phyloP scores from a whole-genome alignment of 345 rosid species.

The Gossypium ekmanianum region DNA sequence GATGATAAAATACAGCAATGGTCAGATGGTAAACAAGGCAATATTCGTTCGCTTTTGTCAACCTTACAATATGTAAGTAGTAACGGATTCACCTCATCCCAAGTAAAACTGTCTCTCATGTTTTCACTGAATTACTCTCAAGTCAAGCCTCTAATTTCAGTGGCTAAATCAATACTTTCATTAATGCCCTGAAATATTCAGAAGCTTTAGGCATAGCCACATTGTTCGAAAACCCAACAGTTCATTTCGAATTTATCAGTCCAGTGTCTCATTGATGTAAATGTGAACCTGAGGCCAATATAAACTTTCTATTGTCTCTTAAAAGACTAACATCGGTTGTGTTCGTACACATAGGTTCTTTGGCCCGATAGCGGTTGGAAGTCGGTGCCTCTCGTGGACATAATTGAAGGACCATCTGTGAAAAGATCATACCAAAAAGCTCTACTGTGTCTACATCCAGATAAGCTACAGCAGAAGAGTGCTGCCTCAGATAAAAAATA shows the following conservation, averaged over 20 bases:
- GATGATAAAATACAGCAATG: constrained; percentile 65
- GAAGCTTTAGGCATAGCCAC: not conserved
- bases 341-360: constrained; percentile 51
- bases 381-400: constrained; percentile 75
- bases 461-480: constrained; percentile 87
- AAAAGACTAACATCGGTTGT: not conserved
- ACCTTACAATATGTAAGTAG: constrained; percentile 82
- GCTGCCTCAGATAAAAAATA: constrained; percentile 65
- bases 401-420: constrained; percentile 82
- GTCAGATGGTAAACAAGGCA: constrained; percentile 80
- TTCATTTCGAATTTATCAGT: not conserved
- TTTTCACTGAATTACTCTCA: too few relatives aligned
- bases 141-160: too few relatives aligned
- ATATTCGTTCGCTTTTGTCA: constrained; percentile 87
- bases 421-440: constrained; percentile 86
- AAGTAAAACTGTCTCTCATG: not conserved
- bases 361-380: constrained; percentile 93
- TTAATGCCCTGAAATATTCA: not conserved
- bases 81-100: not conserved
- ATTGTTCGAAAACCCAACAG: not conserved
- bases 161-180: too few relatives aligned
- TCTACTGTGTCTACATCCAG: constrained; percentile 84
- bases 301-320: not conserved
- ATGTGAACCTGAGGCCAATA: not conserved
- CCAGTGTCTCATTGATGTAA: not conserved